Evolutionary conservation across 345 rosid species (phyloP).

Genomic region (Eucalyptus erythrocorys): DNA sequence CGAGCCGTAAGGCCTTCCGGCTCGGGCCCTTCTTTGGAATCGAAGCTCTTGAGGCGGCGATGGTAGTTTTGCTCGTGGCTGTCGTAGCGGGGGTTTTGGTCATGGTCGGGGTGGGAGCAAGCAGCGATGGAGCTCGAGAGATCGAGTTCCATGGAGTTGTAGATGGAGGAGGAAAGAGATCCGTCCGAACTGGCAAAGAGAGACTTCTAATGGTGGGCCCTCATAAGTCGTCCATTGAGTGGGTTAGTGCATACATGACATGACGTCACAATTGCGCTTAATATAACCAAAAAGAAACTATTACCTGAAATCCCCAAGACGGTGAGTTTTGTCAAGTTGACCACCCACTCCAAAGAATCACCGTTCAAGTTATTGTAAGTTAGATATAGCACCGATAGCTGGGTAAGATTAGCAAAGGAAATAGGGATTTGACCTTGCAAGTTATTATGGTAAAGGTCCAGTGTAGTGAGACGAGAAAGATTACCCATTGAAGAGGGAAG

Average conservation of each 20-base stretch:
- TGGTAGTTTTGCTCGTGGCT: too few relatives aligned
- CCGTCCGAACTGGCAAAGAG: rapidly evolving
- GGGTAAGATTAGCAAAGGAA: not conserved
- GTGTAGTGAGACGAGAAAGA: not conserved
- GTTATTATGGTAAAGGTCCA: not conserved
- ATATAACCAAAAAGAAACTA: not conserved
- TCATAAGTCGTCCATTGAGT: not conserved
- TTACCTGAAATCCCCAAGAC: not conserved
- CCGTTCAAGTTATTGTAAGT: not conserved
- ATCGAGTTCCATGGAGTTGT: not conserved
- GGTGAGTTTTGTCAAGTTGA: not conserved
- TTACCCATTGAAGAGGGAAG: not conserved
- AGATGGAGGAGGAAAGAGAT: not conserved
- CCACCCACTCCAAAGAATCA: not conserved
- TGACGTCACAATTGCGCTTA: too few relatives aligned
- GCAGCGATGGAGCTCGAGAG: not conserved
- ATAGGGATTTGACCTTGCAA: not conserved
- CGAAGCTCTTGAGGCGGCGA: too few relatives aligned
- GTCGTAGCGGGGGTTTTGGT: not conserved
- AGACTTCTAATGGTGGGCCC: too few relatives aligned
- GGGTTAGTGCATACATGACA: too few relatives aligned
- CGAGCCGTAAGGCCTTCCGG: too few relatives aligned
- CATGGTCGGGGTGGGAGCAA: not conserved
- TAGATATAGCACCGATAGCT: not conserved
- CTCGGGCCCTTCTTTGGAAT: too few relatives aligned